A percentile compares a stretch with the other conserved stretches of the same genome.
phyloP scores from a whole-genome alignment of 768 basidiomycete species.

The Lactifluus echinatus region DNA sequence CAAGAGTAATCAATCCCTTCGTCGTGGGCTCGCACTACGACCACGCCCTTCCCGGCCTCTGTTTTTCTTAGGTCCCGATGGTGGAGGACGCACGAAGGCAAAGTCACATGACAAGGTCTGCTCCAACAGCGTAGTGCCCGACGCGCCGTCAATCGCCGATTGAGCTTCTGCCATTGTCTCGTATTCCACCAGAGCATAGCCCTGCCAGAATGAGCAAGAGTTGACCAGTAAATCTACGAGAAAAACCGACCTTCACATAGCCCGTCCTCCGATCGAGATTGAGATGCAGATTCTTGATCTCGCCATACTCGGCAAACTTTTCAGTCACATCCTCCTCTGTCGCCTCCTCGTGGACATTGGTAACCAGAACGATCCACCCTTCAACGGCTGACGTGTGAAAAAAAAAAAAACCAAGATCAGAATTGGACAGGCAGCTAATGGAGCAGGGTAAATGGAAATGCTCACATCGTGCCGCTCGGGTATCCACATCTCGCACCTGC shows the following conservation, averaged over 20 bases:
- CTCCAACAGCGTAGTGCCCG: conserved; percentile 75
- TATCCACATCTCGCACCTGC: conserved; percentile 49
- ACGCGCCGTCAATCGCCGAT: conserved; percentile 84
- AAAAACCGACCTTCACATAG: conserved; percentile 80
- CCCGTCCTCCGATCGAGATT: conserved; percentile 96
- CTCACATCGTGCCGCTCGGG: conserved; percentile 80
- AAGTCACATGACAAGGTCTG: conserved; percentile 86
- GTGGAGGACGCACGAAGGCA: conserved; percentile 81
- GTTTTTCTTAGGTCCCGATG: conserved; percentile 73
- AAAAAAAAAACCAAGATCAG: neutral
- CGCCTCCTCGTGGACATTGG: conserved; percentile 95
- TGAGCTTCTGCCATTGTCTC: conserved; percentile 93
- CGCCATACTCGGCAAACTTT: conserved; percentile 93
- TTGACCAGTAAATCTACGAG: neutral
- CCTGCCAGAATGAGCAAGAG: conserved; percentile 39
- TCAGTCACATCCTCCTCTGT: conserved; percentile 96
- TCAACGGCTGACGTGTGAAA: conserved; percentile 65
- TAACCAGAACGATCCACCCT: conserved; percentile 97
- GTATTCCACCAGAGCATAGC: conserved; percentile 96
- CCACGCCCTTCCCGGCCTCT: conserved; percentile 53
- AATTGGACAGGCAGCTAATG: conserved; percentile 13
- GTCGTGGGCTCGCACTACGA: conserved; percentile 76
- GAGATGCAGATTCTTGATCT: conserved; percentile 95
- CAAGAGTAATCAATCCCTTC: conserved; percentile 28
- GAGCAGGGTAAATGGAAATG: conserved; percentile 24